Conservation (phyloP, 2,329 filamentous ascomycete species). For the Lecanicillium sp. region DNA sequence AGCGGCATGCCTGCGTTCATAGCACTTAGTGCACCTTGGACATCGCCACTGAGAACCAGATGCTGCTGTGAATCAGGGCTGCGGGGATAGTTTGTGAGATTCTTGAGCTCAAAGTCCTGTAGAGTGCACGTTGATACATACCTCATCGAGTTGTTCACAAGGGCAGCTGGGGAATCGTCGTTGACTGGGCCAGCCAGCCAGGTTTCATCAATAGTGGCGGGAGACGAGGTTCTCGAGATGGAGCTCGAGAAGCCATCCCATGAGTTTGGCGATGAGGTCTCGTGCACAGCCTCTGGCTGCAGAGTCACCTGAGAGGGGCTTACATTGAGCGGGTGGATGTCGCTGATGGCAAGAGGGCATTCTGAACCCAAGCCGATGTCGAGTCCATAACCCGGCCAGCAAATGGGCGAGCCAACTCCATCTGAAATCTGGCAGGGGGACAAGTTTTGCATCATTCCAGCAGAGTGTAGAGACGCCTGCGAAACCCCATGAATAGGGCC, state of each 20-base stretch:
- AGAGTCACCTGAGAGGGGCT: slow-evolving; percentile 49
- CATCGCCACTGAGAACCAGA: not conserved
- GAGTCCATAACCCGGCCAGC: slow-evolving; percentile 40
- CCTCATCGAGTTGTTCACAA: slow-evolving; percentile 5
- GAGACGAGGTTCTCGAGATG: slow-evolving; percentile 44
- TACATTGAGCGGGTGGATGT: slow-evolving; percentile 42
- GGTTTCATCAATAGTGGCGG: slow-evolving; percentile 40
- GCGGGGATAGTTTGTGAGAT: slow-evolving; percentile 2
- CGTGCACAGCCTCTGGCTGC: slow-evolving; percentile 42
- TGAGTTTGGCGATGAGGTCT: slow-evolving; percentile 42
- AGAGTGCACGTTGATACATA: not conserved
- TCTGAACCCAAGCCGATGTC: slow-evolving; percentile 34
- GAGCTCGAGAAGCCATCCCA: slow-evolving; percentile 47
- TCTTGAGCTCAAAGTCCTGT: not conserved
- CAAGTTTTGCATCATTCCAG: slow-evolving; percentile 25
- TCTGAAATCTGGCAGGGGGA: slow-evolving; percentile 6
- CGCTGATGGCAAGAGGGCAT: slow-evolving; percentile 34
- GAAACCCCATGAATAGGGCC: slow-evolving; percentile 39
- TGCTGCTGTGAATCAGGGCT: slow-evolving; percentile 3
- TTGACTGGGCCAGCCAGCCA: slow-evolving; percentile 24
- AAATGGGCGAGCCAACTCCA: slow-evolving; percentile 38
- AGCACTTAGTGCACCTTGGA: slow-evolving; percentile 3
- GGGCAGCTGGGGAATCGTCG: slow-evolving; percentile 4
- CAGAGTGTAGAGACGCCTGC: slow-evolving; percentile 27
- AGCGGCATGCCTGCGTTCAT: slow-evolving; percentile 5